Conservation (phyloP, 164 flowering plant genomes). For the Vitis rupestris region DNA sequence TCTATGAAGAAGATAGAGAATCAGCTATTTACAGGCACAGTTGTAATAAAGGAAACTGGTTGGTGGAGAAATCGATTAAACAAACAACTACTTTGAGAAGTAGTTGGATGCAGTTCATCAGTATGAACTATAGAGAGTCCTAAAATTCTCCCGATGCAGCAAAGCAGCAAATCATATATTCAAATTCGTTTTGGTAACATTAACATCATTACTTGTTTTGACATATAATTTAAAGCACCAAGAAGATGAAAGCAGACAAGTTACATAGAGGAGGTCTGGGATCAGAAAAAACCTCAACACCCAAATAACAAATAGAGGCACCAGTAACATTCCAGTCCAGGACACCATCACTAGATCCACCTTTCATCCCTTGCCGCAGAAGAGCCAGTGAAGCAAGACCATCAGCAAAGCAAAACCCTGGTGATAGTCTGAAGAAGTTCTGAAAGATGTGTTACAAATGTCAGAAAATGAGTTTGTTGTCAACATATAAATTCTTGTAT, state of each 20-base stretch:
- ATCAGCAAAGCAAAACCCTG: conserved; percentile 99
- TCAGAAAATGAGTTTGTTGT: conserved; percentile 6
- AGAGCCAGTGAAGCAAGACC: conserved; percentile 98
- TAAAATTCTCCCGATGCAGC: background rate
- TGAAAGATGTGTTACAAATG: conserved; percentile 31
- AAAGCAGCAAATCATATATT: background rate
- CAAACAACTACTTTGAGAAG: too few species aligned
- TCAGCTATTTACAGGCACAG: too few species aligned
- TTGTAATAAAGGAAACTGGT: too few species aligned
- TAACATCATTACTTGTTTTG: background rate
- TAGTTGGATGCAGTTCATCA: too few species aligned
- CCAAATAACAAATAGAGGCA: conserved; percentile 82
- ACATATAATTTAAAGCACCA: background rate
- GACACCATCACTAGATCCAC: conserved; percentile 48
- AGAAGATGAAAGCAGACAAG: background rate
- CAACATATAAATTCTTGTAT: background rate
- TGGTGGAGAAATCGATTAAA: too few species aligned
- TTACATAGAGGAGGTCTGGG: conserved; percentile 10
- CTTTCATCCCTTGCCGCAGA: conserved; percentile 89
- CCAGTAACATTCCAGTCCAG: conserved; percentile 95
- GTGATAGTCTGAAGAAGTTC: conserved; percentile 91
- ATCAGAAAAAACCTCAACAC: conserved; percentile 59
- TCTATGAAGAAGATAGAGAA: too few species aligned
- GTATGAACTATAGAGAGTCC: too few species aligned
- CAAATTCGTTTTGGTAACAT: too few species aligned